Evolutionary conservation across 352 stramenopile genomes (phyloP).

Genomic region (Phytophthora sp.): DNA sequence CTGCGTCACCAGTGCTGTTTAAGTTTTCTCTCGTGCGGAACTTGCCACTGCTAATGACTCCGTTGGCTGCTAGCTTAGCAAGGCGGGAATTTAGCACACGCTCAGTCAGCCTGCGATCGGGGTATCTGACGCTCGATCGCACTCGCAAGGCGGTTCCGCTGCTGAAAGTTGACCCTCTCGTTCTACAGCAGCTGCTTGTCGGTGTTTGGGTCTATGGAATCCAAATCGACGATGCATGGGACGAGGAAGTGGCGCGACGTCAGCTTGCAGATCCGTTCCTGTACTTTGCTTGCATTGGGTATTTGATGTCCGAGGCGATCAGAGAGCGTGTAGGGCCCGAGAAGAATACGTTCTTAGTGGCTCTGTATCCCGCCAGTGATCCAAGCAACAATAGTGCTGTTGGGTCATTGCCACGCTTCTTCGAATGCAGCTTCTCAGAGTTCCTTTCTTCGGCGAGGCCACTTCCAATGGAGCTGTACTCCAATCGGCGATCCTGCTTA

Average conservation of each 20-base stretch:
- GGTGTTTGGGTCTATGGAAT: conserved; percentile 80
- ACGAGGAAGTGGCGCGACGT: conserved; percentile 31
- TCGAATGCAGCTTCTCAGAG: conserved; percentile 62
- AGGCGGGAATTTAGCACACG: conserved; percentile 56
- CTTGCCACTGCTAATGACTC: conserved; percentile 79
- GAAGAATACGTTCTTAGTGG: conserved; percentile 70
- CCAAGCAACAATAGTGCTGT: conserved; percentile 8
- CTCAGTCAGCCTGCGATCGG: conserved; percentile 39
- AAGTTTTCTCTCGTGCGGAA: conserved; percentile 69
- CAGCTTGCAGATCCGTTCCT: conserved; percentile 62
- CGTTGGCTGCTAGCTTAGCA: conserved; percentile 63
- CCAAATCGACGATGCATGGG: conserved; percentile 58
- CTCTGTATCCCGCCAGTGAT: conserved; percentile 50
- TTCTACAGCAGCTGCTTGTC: conserved; percentile 69
- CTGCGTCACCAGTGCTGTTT: conserved; percentile 41
- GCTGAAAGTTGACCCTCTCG: conserved; percentile 74
- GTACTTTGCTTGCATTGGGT: conserved; percentile 64
- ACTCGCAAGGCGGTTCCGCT: conserved; percentile 79
- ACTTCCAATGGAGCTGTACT: conserved; percentile 47
- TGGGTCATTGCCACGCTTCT: conserved; percentile 67
- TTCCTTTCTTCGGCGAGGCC: conserved; percentile 25
- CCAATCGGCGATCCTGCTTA: conserved; percentile 48
- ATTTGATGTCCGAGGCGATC: conserved; percentile 53
- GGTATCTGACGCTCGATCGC: conserved; percentile 76
- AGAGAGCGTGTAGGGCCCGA: conserved; percentile 64